Conservation (phyloP, 2,329 filamentous ascomycete genomes). For the Escovopsis sp. region DNA sequence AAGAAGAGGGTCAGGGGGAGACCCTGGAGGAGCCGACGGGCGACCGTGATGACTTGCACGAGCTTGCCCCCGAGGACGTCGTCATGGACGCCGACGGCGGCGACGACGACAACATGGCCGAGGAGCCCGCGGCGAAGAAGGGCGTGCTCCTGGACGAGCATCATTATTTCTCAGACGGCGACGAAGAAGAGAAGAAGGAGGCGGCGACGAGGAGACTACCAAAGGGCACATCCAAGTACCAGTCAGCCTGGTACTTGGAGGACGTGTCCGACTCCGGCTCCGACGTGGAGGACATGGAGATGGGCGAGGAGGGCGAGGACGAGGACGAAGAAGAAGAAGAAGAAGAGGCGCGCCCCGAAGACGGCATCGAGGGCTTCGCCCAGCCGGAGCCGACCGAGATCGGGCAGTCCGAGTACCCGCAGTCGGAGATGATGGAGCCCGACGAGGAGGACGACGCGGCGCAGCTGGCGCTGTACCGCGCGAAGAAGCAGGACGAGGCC, state of each 20-base stretch:
- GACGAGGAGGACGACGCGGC: slow-evolving; percentile 68
- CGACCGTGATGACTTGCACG: slow-evolving; percentile 69
- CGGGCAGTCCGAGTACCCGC: slow-evolving; percentile 76
- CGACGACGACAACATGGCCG: slow-evolving; percentile 15
- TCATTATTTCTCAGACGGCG: slow-evolving; percentile 92
- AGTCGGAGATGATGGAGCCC: slow-evolving; percentile 82
- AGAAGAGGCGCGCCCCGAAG: slow-evolving; percentile 55
- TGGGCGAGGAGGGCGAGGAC: slow-evolving; percentile 42
- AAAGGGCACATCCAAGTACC: slow-evolving; percentile 84
- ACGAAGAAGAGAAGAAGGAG: slow-evolving; percentile 35
- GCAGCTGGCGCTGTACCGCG: slow-evolving; percentile 69
- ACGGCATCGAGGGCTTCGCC: slow-evolving; percentile 61
- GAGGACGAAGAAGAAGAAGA: slow-evolving; percentile 37
- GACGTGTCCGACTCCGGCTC: slow-evolving; percentile 75
- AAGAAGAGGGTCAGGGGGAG: slow-evolving; percentile 35
- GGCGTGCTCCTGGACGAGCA: slow-evolving; percentile 92
- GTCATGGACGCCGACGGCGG: slow-evolving; percentile 53
- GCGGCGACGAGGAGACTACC: slow-evolving; percentile 61
- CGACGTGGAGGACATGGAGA: slow-evolving; percentile 57
- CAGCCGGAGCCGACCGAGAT: slow-evolving; percentile 58
- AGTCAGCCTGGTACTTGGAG: slow-evolving; percentile 82
- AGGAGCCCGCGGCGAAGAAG: slow-evolving; percentile 43
- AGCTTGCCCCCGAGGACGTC: slow-evolving; percentile 75
- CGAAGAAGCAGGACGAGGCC: slow-evolving; percentile 62
- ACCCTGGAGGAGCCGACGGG: slow-evolving; percentile 57